These are phyloP conservation scores for Wilcoxina mikolae DNA, from an alignment of 495 filamentous ascomycete species.

Conservation along the genomic window DNA sequence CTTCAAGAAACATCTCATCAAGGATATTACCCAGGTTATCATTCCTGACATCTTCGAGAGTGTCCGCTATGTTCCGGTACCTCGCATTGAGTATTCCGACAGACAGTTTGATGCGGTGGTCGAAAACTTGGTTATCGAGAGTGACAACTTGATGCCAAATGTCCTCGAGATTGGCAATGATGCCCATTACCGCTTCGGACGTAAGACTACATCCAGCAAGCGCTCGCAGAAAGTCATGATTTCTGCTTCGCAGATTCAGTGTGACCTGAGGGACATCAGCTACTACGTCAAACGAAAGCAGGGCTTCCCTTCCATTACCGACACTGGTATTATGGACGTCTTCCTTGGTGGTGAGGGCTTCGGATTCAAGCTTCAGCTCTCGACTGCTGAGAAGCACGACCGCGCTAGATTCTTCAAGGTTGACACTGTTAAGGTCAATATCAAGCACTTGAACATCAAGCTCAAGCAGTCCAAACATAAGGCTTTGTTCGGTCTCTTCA, in stretches of 20 bases:
- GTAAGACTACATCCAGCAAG: conserved; percentile 68
- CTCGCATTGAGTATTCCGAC: conserved; percentile 86
- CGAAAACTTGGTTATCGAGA: conserved; percentile 89
- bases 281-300: conserved; percentile 95
- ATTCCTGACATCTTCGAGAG: conserved; percentile 73
- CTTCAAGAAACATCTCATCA: conserved; percentile 85
- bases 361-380: conserved; percentile 80
- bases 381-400: conserved; percentile 63
- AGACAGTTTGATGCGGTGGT: conserved; percentile 70
- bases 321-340: conserved; percentile 81
- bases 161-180: conserved; percentile 79
- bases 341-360: conserved; percentile 77
- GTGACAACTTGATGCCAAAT: conserved; percentile 95
- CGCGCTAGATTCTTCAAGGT: conserved; percentile 81
- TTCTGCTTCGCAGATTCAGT: conserved; percentile 76
- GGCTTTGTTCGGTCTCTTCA: conserved; percentile 71
- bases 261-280: conserved; percentile 73
- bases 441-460: conserved; percentile 79
- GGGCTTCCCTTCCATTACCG: conserved; percentile 81
- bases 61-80: conserved; percentile 81
- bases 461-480: conserved; percentile 90
- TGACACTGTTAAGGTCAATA: conserved; percentile 68
- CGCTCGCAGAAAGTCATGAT: conserved; percentile 70
- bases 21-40: conserved; percentile 77
- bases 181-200: conserved; percentile 91